phyloP scores from a whole-genome alignment of 2,329 filamentous ascomycete species.

The Tolypocladium pustulatum region DNA sequence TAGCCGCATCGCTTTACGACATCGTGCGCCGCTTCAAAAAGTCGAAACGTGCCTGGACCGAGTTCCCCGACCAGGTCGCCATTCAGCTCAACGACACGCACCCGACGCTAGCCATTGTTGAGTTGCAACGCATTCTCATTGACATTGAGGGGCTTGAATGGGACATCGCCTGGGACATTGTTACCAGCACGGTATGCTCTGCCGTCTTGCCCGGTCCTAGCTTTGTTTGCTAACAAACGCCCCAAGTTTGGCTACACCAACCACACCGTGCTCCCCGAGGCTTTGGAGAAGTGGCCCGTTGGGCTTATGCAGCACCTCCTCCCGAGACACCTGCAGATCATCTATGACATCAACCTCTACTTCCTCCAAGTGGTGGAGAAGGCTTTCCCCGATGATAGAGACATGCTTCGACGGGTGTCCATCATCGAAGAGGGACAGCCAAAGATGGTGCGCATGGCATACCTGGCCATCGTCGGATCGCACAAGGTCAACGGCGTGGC shows the following conservation, averaged over 20 bases:
- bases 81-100: slow-evolving; percentile 99
- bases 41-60: slow-evolving; percentile 77
- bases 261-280: slow-evolving; percentile 94
- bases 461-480: slow-evolving; percentile 86
- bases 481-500: slow-evolving; percentile 99
- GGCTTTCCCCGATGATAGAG: slow-evolving; percentile 78
- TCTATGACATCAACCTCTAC: slow-evolving; percentile 93
- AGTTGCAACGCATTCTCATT: slow-evolving; percentile 84
- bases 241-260: slow-evolving; percentile 89
- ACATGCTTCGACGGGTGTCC: slow-evolving; percentile 77
- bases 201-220: not conserved
- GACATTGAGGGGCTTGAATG: slow-evolving; percentile 87
- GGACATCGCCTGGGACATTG: slow-evolving; percentile 84
- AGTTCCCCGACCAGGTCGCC: slow-evolving; percentile 89
- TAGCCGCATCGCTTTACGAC: slow-evolving; percentile 88
- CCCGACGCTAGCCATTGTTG: slow-evolving; percentile 89
- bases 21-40: slow-evolving; percentile 99
- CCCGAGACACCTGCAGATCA: slow-evolving; percentile 90
- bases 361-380: slow-evolving; percentile 90
- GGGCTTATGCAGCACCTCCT: slow-evolving; percentile 85
- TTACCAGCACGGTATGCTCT: slow-evolving; percentile 49
- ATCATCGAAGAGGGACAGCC: slow-evolving; percentile 95
- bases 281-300: slow-evolving; percentile 97
- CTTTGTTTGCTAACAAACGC: slow-evolving; percentile 1
- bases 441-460: slow-evolving; percentile 98